phyloP scores from a whole-genome alignment of 2,329 filamentous ascomycete genomes.

The Hymenoscyphus occultus region DNA sequence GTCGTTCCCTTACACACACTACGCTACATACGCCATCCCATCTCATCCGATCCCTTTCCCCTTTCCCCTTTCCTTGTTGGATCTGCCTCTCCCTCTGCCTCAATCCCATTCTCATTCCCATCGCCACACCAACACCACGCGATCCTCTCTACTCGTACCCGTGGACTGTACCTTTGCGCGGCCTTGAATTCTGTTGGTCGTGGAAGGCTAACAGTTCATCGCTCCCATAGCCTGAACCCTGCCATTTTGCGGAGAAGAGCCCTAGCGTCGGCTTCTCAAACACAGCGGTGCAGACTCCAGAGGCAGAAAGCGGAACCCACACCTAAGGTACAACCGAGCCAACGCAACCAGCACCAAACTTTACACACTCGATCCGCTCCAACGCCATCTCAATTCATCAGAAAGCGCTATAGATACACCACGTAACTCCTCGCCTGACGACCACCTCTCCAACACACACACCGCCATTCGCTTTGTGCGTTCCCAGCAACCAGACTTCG shows the following conservation, averaged over 20 bases:
- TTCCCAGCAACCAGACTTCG: slow-evolving; percentile 23
- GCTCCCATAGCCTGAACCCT: not conserved
- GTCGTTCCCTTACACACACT: too few relatives aligned
- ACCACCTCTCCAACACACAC: not conserved
- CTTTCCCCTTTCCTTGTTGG: too few relatives aligned
- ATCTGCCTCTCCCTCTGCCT: too few relatives aligned
- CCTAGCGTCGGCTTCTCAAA: slow-evolving; percentile 7
- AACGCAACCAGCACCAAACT: not conserved
- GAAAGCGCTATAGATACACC: not conserved
- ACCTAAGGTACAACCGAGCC: not conserved
- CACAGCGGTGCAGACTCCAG: not conserved
- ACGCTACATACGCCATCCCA: too few relatives aligned
- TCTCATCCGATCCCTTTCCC: too few relatives aligned
- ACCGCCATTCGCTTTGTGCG: not conserved
- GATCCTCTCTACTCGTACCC: too few relatives aligned
- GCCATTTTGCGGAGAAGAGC: slow-evolving; percentile 5
- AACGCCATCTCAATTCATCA: slow-evolving; percentile 6
- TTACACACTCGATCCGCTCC: not conserved
- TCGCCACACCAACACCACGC: not conserved
- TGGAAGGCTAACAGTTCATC: not conserved
- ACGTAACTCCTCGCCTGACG: not conserved
- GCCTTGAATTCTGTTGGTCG: not conserved
- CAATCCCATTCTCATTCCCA: not conserved
- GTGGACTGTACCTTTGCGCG: not conserved
- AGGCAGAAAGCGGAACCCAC: not conserved